Conservation (phyloP, 1,139 yeast species). For the Hemisphaericaspora subhashii region DNA sequence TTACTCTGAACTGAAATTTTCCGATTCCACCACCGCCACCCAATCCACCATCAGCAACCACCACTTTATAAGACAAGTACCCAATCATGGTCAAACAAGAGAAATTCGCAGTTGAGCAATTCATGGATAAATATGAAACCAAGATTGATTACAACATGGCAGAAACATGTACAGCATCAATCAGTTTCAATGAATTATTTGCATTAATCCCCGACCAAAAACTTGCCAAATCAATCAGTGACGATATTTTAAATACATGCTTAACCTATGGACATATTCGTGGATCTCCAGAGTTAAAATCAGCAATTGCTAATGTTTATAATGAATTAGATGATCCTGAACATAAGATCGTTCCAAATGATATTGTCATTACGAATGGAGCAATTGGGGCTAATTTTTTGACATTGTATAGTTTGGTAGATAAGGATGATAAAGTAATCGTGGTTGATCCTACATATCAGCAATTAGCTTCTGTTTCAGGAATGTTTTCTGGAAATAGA, state of each 20-base stretch:
- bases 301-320: constrained; percentile 36
- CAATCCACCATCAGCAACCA: too few species aligned
- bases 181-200: constrained; percentile 41
- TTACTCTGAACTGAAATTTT: too few species aligned
- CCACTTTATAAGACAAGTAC: not conserved
- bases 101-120: constrained; percentile 55
- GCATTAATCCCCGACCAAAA: constrained; percentile 22
- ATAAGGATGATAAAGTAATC: constrained; percentile 49
- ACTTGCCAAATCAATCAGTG: constrained; percentile 10
- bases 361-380: constrained; percentile 54
- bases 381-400: constrained; percentile 61
- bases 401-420: constrained; percentile 45
- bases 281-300: constrained; percentile 44
- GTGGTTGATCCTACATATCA: constrained; percentile 55
- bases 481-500: constrained; percentile 43
- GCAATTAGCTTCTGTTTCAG: constrained; percentile 52
- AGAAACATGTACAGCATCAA: constrained; percentile 54
- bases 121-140: constrained; percentile 54
- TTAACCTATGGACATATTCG: constrained; percentile 50
- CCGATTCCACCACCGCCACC: not conserved
- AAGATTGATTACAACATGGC: constrained; percentile 45
- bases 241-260: constrained; percentile 19
- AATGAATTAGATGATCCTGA: constrained; percentile 19
- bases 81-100: constrained; percentile 27
- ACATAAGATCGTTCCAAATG: constrained; percentile 20